Conservation (phyloP, 768 basidiomycete species). For the Filobasidium floriforme region DNA sequence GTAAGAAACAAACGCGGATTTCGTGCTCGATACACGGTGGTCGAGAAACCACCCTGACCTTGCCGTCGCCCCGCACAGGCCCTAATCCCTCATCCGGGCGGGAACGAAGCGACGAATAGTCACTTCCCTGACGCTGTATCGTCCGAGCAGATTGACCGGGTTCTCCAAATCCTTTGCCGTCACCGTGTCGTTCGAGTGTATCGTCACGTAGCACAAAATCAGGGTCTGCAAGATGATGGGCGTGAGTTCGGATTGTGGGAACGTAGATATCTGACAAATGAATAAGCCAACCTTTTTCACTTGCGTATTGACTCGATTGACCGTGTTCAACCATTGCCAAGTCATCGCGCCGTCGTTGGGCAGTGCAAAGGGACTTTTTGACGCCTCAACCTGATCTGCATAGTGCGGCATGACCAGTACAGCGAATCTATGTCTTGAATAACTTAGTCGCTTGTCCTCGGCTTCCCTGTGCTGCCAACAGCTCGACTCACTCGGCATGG, state of each 20-base stretch:
- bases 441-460: background rate
- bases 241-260: background rate
- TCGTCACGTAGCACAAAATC: constrained; percentile 81
- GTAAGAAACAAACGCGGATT: no score
- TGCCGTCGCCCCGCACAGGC: no score
- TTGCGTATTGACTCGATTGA: constrained; percentile 92
- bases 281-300: constrained; percentile 84
- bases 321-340: constrained; percentile 95
- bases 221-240: constrained; percentile 59
- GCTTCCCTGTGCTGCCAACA: background rate
- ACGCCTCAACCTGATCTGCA: constrained; percentile 67
- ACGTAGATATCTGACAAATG: background rate
- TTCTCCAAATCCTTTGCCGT: constrained; percentile 54
- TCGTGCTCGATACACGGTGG: no score
- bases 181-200: constrained; percentile 58
- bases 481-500: constrained; percentile 75
- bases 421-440: constrained; percentile 60
- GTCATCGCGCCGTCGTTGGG: constrained; percentile 62
- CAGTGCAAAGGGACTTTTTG: constrained; percentile 57
- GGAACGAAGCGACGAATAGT: constrained; percentile 77
- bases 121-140: constrained; percentile 75
- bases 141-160: constrained; percentile 63
- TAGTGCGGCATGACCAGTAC: constrained; percentile 85
- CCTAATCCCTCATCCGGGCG: constrained; percentile 77
- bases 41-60: no score